Conservation (phyloP, 768 basidiomycete genomes). For the Leccinum boreale region DNA sequence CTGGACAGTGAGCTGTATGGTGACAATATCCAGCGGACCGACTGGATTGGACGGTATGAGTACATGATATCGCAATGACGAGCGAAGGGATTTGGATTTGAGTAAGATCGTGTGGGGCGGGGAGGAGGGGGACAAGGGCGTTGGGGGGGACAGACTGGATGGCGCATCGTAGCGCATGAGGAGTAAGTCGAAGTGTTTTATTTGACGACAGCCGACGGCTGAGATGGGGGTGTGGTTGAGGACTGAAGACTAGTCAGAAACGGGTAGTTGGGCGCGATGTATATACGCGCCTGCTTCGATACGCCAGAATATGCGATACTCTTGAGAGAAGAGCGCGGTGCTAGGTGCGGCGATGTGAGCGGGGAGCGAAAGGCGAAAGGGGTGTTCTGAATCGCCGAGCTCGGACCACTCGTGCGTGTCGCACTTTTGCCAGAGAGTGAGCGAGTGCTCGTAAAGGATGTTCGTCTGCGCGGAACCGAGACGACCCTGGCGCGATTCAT, state of each 20-base stretch:
- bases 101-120: constrained; percentile 38
- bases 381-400: constrained; percentile 62
- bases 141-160: constrained; percentile 33
- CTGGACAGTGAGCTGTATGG: constrained; percentile 60
- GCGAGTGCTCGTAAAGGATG: constrained; percentile 62
- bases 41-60: constrained; percentile 54
- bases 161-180: constrained; percentile 71
- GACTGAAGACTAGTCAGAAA: constrained; percentile 40
- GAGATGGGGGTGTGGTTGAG: constrained; percentile 63
- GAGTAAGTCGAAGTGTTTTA: constrained; percentile 68
- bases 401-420: constrained; percentile 54
- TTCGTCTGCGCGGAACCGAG: constrained; percentile 57
- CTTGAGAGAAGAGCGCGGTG: constrained; percentile 63
- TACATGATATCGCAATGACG: constrained; percentile 58
- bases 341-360: constrained; percentile 60
- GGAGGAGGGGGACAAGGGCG: constrained; percentile 33
- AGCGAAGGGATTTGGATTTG: constrained; percentile 55
- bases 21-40: constrained; percentile 70
- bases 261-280: constrained; percentile 1
- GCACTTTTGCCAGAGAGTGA: constrained; percentile 67
- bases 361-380: constrained; percentile 72
- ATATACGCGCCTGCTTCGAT: constrained; percentile 70
- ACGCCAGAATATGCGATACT: constrained; percentile 79
- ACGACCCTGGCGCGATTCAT: constrained; percentile 70
- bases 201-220: constrained; percentile 64